These are phyloP conservation scores for Paxillus involutus DNA, from an alignment of 768 basidiomycete species.

Conservation along the genomic window DNA sequence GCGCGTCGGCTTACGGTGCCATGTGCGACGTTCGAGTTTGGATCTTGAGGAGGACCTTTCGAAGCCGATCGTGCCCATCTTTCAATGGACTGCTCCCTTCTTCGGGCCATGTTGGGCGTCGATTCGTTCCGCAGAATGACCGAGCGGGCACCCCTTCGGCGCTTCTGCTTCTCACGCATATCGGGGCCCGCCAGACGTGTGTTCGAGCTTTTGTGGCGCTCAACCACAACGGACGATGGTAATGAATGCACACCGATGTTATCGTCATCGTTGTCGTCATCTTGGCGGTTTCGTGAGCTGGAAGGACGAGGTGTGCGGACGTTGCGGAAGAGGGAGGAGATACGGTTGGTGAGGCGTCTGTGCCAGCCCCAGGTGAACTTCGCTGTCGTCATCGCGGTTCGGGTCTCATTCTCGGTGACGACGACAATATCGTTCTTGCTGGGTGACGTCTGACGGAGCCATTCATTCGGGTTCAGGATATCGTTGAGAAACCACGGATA, in stretches of 20 bases:
- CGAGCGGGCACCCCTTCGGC: constrained; percentile 20
- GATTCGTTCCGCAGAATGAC: constrained; percentile 20
- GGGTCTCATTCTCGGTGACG: constrained; percentile 77
- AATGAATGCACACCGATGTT: constrained; percentile 32
- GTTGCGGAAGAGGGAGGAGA: constrained; percentile 52
- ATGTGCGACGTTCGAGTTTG: constrained; percentile 10
- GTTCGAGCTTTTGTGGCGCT: constrained; percentile 27
- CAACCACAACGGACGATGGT: constrained; percentile 20
- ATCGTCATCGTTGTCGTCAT: constrained; percentile 21
- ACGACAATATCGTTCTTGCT: constrained; percentile 47
- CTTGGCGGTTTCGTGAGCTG: constrained; percentile 9
- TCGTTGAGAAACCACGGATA: constrained; percentile 70
- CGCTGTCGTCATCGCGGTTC: constrained; percentile 66
- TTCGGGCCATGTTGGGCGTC: constrained; percentile 17
- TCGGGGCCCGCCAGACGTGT: constrained; percentile 13
- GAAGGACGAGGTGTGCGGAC: constrained; percentile 31
- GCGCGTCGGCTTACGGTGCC: constrained; percentile 20
- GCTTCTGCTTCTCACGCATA: constrained; percentile 28
- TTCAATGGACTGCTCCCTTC: constrained; percentile 33
- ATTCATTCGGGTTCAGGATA: constrained; percentile 61
- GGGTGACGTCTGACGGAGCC: constrained; percentile 67
- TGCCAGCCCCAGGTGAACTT: constrained; percentile 62
- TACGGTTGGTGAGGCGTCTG: constrained; percentile 40
- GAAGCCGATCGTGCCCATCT: constrained; percentile 32
- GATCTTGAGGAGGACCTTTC: constrained; percentile 19